Evolutionary conservation across 352 stramenopile genomes (phyloP).

Genomic region (Globisporangium polare): DNA sequence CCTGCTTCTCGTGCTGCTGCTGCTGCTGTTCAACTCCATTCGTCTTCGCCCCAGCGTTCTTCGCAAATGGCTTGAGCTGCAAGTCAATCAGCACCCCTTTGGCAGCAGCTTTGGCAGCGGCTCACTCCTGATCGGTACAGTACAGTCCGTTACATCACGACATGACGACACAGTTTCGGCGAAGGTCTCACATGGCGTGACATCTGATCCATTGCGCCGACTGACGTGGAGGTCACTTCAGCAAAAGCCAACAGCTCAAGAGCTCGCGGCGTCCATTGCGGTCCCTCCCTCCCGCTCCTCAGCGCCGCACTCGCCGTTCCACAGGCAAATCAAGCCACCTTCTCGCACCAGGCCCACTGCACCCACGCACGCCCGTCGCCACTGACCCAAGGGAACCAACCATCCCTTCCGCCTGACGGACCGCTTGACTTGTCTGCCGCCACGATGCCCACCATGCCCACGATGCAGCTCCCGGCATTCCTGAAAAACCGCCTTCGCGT

Average conservation of each 20-base stretch:
- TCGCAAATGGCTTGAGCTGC: too few relatives aligned
- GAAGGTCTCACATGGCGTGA: neutral
- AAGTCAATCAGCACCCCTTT: too few relatives aligned
- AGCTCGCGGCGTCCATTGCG: neutral
- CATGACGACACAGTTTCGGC: neutral
- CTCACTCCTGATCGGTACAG: too few relatives aligned
- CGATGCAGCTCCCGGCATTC: conserved; percentile 6
- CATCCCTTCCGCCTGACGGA: neutral
- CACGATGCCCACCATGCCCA: neutral
- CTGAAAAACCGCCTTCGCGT: conserved; percentile 6
- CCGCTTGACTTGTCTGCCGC: neutral
- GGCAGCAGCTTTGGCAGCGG: too few relatives aligned
- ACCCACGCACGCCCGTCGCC: too few relatives aligned
- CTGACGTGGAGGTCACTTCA: neutral
- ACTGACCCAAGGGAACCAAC: neutral
- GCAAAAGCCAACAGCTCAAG: neutral
- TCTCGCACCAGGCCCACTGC: too few relatives aligned
- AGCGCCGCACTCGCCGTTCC: too few relatives aligned
- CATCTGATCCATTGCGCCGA: neutral
- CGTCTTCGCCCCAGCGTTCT: too few relatives aligned
- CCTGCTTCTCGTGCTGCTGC: too few relatives aligned
- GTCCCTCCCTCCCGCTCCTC: neutral
- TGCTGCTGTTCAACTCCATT: too few relatives aligned
- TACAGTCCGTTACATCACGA: too few relatives aligned
- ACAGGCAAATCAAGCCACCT: too few relatives aligned